A percentile compares a stretch with the other conserved stretches of the same genome.
These are phyloP conservation scores for Xylaria sp. DNA, from an alignment of 2,329 filamentous ascomycete genomes.

Conservation along the genomic window DNA sequence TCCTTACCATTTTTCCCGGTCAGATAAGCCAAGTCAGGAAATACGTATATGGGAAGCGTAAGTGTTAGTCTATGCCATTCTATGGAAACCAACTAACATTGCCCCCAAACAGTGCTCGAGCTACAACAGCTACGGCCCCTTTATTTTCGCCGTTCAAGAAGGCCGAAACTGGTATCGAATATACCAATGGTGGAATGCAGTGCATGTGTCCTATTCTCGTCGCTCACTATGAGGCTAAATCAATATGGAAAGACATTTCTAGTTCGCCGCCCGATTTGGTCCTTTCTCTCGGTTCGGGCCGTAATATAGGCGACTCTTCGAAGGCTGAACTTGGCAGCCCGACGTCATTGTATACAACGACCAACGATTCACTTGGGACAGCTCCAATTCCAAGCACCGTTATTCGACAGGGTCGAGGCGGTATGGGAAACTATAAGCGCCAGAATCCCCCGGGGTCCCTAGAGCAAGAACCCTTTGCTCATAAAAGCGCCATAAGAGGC, in stretches of 20 bases:
- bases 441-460: slow-evolving; percentile 29
- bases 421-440: slow-evolving; percentile 48
- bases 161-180: slow-evolving; percentile 43
- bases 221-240: slow-evolving; percentile 46
- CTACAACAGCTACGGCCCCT: slow-evolving; percentile 48
- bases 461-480: slow-evolving; percentile 10
- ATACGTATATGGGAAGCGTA: slow-evolving; percentile 50
- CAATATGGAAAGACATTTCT: slow-evolving; percentile 46
- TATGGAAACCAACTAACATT: slow-evolving; percentile 7
- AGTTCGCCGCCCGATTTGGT: slow-evolving; percentile 45
- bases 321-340: slow-evolving; percentile 31
- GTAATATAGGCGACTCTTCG: slow-evolving; percentile 46
- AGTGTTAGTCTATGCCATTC: slow-evolving; percentile 29
- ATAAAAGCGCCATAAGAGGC: slow-evolving; percentile 39
- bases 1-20: slow-evolving; percentile 47
- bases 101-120: slow-evolving; percentile 43
- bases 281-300: slow-evolving; percentile 48
- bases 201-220: slow-evolving; percentile 46
- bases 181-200: slow-evolving; percentile 42
- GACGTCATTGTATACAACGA: slow-evolving; percentile 38
- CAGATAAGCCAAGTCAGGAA: slow-evolving; percentile 46
- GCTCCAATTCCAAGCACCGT: slow-evolving; percentile 39
- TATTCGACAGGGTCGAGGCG: slow-evolving; percentile 47
- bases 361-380: slow-evolving; percentile 42
- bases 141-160: slow-evolving; percentile 49